Base-by-base conservation (phyloP, 345 rosid genomes). In the Salix koriyanagi region DNA sequence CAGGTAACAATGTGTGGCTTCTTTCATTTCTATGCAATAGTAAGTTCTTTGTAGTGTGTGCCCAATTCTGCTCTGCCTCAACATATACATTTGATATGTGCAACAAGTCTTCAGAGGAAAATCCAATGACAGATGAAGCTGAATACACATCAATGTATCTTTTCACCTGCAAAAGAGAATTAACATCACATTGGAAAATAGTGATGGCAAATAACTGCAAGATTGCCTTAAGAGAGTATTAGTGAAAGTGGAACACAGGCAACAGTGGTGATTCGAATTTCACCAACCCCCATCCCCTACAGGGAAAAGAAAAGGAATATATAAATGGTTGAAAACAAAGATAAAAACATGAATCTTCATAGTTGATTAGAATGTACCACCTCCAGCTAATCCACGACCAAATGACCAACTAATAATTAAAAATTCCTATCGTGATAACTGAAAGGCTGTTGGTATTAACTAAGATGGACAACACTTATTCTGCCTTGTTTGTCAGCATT, bases 111-210 rank as follows among this genome's bases (percentile, higher is more conserved):
- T 93, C 98, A 6, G 86, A 84, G 66, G 97, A 95, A 87, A 95
- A 95, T 71, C 99, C 99, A 86, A 95, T 90, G 86, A 93, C 84
- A 1, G 99, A 95, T 78, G 94, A 91, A 69, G 91, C 88, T 44
- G 94, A 91, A 85, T 93, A 95, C 66, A 90, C 86, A 77, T 95
- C 97, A 68, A 96, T 85, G 81, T 93, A 96, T 85, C 94, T 89
- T 85, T 96, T 91, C 77, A 93, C 98, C 99, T 93, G 75, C 65
- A 78, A 19, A 72, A 50, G 77, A 14, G 79, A 79, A 68, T 21
- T 58, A 36, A 54, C 34, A 67, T 62, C 54, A 65, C 75, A 37
- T 41, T 71, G 28, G 19, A 23, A 72, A 78, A 69, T 58, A 72
- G 21, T 48, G 69, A 75, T 25, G 46, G 30, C 21, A 36, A 77